phyloP scores from a whole-genome alignment of 169 alveolate genomes.

The Cryptosporidium sp. region DNA sequence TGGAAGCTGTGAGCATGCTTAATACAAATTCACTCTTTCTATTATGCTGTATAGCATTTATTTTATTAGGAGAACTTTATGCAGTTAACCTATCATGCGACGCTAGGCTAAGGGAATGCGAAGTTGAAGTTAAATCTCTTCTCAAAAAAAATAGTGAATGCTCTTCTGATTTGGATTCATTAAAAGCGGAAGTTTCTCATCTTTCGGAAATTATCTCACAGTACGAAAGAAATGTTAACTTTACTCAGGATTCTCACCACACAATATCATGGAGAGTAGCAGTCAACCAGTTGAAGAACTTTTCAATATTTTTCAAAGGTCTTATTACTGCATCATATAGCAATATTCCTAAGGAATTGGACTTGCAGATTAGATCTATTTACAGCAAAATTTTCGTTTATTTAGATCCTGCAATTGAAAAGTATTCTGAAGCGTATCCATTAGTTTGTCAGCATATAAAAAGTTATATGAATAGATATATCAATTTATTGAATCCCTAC shows the following conservation, averaged over 20 bases:
- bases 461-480: not conserved
- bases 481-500: slow-evolving; percentile 21
- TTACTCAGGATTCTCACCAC: not conserved
- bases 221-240: slow-evolving; percentile 12
- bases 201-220: slow-evolving; percentile 35
- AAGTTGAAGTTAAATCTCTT: slow-evolving; percentile 48
- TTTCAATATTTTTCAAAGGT: slow-evolving; percentile 11
- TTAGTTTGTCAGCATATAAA: not conserved
- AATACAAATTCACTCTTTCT: slow-evolving; percentile 2
- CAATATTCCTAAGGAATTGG: slow-evolving; percentile 49
- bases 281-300: slow-evolving; percentile 9
- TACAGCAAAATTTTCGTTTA: not conserved
- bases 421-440: slow-evolving; percentile 22
- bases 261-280: slow-evolving; percentile 26
- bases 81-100: slow-evolving; percentile 58
- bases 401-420: slow-evolving; percentile 25
- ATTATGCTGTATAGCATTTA: not conserved
- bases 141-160: slow-evolving; percentile 56
- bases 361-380: slow-evolving; percentile 2
- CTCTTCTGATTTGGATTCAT: slow-evolving; percentile 47
- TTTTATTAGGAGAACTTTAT: not conserved
- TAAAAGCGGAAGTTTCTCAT: slow-evolving; percentile 41
- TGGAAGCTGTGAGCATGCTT: slow-evolving; percentile 21
- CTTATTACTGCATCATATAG: slow-evolving; percentile 12
- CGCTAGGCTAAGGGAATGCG: slow-evolving; percentile 58